Evolutionary conservation across 345 rosid genomes (phyloP), one percentile per base, ranked within the genome.

Genomic region (Geranium brycei): DNA sequence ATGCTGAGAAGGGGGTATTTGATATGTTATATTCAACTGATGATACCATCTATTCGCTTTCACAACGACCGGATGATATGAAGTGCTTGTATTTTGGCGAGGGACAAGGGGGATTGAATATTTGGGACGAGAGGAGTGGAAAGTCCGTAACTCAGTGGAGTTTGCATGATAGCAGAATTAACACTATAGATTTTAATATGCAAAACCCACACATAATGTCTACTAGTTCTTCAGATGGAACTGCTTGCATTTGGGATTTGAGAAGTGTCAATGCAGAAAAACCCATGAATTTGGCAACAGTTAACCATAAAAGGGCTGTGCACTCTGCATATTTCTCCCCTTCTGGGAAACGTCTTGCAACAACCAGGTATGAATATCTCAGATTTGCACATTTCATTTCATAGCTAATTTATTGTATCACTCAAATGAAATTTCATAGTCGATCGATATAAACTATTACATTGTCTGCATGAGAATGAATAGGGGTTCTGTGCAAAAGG

Each of bases 291-390:
- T 68, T 85, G 69, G 69, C 62, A 70, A 76, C 61, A 51, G 60
- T 84, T 0, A 66, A 64, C 23, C 96, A 93, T 73, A 35, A 64
- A 10, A 82, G 71, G 75, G 81, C 86, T 31, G 90, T 90, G 62
- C 79, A 85, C 58, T 81, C 96, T 68, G 97, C 99, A 57, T 88
- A 85, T 68, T 93, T 93, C 80, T 93, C 99, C 47, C 96, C 97
- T 19, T 83, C 87, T 51, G 97, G 95, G 60, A 76, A 64, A 70
- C 77, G 19, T 64, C 83, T 90, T 62, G 95, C 86, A 57, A 87
- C 96, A 3, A 81, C 99, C 62, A 88, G 95, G 98, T 87, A 28
- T 13, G 62, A 19, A 55, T 1, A 15, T 31, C 28, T 35, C 4
- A 14, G 17, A 13, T 1, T 12, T 5, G 19, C 14, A 23, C 28